Evolutionary conservation across 371 early-diverging fungal genomes (phyloP).

Genomic region (Choanephora cucurbitarum): DNA sequence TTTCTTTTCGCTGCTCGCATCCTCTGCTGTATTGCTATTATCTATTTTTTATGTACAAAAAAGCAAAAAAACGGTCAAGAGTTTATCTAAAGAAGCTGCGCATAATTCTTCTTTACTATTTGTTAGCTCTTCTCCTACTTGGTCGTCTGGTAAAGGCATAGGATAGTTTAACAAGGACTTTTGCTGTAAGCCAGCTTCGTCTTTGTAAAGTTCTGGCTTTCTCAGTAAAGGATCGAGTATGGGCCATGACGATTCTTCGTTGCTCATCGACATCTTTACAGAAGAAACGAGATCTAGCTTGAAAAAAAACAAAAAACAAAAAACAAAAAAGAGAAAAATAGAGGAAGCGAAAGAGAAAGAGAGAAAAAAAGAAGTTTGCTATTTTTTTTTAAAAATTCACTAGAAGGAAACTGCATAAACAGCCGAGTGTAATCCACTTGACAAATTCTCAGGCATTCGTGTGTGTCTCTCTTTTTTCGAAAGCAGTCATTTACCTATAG

Average conservation of each 20-base stretch:
- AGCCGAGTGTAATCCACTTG: no score
- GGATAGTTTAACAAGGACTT: conserved; percentile 1
- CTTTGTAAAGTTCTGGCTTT: neutral
- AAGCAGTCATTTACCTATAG: no score
- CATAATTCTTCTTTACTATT: neutral
- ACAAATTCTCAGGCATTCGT: no score
- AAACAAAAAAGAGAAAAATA: neutral
- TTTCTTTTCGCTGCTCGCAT: neutral
- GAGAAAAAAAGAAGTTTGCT: conserved; percentile 2
- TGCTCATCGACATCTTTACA: conserved; percentile 3
- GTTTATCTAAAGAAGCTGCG: no score
- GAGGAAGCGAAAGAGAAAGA: neutral
- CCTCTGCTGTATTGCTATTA: no score
- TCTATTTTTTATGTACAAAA: no score
- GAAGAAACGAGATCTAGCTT: no score
- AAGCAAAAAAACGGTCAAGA: no score
- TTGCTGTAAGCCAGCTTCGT: neutral
- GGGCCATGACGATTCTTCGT: conserved; percentile 10
- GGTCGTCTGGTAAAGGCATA: neutral
- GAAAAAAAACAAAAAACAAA: no score
- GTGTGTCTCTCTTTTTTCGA: no score
- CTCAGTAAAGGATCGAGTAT: conserved; percentile 13
- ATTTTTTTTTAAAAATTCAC: conserved; percentile 1
- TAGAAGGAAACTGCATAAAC: neutral
- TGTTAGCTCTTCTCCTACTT: conserved; percentile 1